Evolutionary conservation across 495 filamentous ascomycete species (phyloP).

Genomic region (Penicillium odoratum): DNA sequence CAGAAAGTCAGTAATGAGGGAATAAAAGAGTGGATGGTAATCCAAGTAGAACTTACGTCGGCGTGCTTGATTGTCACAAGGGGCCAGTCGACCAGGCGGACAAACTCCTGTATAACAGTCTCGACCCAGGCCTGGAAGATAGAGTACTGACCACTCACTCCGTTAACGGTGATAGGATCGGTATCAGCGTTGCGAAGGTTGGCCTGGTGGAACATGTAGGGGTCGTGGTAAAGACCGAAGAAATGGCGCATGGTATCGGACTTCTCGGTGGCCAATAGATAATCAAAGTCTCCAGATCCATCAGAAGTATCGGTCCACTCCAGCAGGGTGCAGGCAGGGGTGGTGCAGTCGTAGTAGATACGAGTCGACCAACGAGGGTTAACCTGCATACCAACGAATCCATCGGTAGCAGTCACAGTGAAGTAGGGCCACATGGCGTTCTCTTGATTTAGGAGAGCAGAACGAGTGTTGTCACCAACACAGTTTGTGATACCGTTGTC

Average conservation of each 20-base stretch:
- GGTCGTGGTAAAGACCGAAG: constrained; percentile 53
- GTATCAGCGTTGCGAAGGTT: constrained; percentile 57
- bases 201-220: constrained; percentile 55
- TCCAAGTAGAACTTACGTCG: constrained; percentile 1
- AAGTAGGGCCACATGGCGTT: constrained; percentile 58
- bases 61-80: constrained; percentile 38
- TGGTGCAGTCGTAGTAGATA: constrained; percentile 67
- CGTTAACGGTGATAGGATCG: constrained; percentile 50
- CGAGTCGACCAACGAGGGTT: constrained; percentile 62
- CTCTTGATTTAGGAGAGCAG: constrained; percentile 46
- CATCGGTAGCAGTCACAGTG: constrained; percentile 49
- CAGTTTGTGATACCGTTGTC: constrained; percentile 60
- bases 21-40: not conserved
- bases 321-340: constrained; percentile 51
- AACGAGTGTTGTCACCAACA: constrained; percentile 53
- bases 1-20: not conserved
- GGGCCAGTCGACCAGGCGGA: constrained; percentile 59
- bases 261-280: constrained; percentile 50
- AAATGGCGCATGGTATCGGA: constrained; percentile 55
- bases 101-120: constrained; percentile 55
- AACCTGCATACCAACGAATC: constrained; percentile 57
- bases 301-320: constrained; percentile 64
- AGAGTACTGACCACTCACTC: constrained; percentile 47
- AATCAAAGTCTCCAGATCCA: constrained; percentile 48
- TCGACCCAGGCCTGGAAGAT: constrained; percentile 66